Base-by-base conservation (phyloP, 495 filamentous ascomycete genomes). In the Monascus purpureus region DNA sequence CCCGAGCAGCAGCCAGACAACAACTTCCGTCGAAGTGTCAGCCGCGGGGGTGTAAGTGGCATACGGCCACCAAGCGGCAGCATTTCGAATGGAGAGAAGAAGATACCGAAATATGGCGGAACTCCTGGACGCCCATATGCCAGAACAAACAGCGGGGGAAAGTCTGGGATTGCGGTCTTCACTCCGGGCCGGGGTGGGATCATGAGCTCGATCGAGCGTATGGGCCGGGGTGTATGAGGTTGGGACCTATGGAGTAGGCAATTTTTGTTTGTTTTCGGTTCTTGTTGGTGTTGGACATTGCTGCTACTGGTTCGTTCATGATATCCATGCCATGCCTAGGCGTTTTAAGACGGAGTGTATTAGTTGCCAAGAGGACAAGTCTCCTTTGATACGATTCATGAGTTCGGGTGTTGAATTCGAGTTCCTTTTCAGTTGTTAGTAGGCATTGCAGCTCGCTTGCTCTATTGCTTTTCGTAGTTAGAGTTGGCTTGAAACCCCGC, bases 151-250 rank as follows among this genome's bases (percentile, higher is more conserved):
- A 65, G 59, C 26, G 49, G 52, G 13, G 48, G 53, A 11, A 52
- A 52, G 27, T 63, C 59, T 13, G 59, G 59, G 1, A 65, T 65
- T 41, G 59, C 59, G 13, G 48, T 61, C 20, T 53, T 50, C 22
- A 61, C 58, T 1, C 61, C 61, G 8, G 61, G 63, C 32, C 57
- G 68, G 18, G 67, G 66, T 33, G 72, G 75, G 24, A 76, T 80
- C 37, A 77, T 81, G 77, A 70, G 67, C 28, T 76, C 72, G 4
- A 78, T 80, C 53, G 77, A 80, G 56, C 66, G 71, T 50, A 80
- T 79, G 75, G 75, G 74, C 7, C 51, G 57, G 75, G 75, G 74
- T 8, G 50, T 53, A 20, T 57, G 60, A 27, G 53, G 50, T 34
- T 17, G 18, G 16, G 13, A 19, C 8, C 2, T 13, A 17, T 33